phyloP scores from a whole-genome alignment of 345 rosid species.

The Ceriops tagal region DNA sequence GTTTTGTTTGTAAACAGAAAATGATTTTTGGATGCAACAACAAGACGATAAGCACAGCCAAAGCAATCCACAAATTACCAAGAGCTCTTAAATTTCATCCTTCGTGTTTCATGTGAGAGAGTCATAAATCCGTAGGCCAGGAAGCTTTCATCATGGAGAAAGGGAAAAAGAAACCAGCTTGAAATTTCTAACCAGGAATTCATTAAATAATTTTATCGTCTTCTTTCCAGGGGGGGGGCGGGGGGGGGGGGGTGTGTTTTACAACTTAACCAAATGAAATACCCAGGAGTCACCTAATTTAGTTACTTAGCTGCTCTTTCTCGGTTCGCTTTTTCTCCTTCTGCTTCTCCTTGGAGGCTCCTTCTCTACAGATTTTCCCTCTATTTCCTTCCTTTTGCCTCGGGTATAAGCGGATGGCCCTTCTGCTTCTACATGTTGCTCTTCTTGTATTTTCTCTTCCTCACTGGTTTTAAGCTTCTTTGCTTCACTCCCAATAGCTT shows the following conservation, averaged over 20 bases:
- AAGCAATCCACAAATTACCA: not conserved
- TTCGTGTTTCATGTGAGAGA: not conserved
- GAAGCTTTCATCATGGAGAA: not conserved
- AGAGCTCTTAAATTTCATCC: not conserved
- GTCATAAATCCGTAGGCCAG: not conserved
- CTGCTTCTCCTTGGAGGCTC: constrained; percentile 48
- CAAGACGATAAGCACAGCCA: not conserved
- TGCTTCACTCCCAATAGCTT: constrained; percentile 8
- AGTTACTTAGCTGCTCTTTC: constrained; percentile 65
- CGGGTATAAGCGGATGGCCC: constrained; percentile 20
- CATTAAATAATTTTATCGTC: constrained; percentile 25
- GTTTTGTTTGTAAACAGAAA: no score
- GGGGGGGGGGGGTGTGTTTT: no score
- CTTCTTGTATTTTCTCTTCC: constrained; percentile 8
- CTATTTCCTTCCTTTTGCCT: constrained; percentile 20
- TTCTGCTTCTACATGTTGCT: not conserved
- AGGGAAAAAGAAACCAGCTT: not conserved
- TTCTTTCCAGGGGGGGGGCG: no score
- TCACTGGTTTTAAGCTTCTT: constrained; percentile 36
- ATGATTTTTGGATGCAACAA: no score
- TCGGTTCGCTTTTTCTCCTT: constrained; percentile 77
- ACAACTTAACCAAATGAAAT: no score
- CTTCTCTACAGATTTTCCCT: constrained; percentile 1
- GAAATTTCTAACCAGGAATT: not conserved
- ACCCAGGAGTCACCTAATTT: not conserved